Conservation (phyloP, 768 basidiomycete genomes). For the Tephrocybe sp. region DNA sequence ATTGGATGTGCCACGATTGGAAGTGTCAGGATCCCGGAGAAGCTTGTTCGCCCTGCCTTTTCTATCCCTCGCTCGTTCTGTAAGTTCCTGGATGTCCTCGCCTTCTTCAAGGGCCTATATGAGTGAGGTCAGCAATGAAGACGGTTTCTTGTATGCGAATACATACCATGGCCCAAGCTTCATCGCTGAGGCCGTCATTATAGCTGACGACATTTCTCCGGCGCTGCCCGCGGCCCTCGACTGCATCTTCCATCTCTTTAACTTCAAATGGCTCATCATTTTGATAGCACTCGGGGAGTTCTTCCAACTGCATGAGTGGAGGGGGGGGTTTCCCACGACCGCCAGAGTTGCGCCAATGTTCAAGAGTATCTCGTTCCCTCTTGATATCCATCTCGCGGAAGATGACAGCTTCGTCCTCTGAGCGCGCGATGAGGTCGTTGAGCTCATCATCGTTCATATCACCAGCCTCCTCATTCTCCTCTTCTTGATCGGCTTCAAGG, state of each 20-base stretch:
- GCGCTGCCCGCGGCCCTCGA: constrained; percentile 85
- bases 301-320: constrained; percentile 80
- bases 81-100: constrained; percentile 74
- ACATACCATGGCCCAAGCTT: constrained; percentile 85
- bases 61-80: constrained; percentile 63
- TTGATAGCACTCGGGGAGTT: constrained; percentile 91
- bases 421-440: constrained; percentile 88
- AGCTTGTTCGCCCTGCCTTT: constrained; percentile 65
- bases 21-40: constrained; percentile 56
- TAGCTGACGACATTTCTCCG: constrained; percentile 85
- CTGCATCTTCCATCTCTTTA: constrained; percentile 57
- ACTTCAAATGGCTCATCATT: constrained; percentile 77
- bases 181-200: constrained; percentile 91
- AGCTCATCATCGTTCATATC: constrained; percentile 95
- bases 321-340: constrained; percentile 77
- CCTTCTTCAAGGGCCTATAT: constrained; percentile 75
- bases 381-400: constrained; percentile 85
- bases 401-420: constrained; percentile 70
- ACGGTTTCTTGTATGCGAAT: background rate
- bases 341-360: constrained; percentile 70
- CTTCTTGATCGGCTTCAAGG: constrained; percentile 86
- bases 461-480: constrained; percentile 86
- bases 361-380: constrained; percentile 66
- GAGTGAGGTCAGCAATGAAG: constrained; percentile 1
- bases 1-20: constrained; percentile 61